A percentile compares a stretch with the other conserved stretches of the same genome.
phyloP scores from a whole-genome alignment of 345 rosid species.

The Mallotus nudiflorus region DNA sequence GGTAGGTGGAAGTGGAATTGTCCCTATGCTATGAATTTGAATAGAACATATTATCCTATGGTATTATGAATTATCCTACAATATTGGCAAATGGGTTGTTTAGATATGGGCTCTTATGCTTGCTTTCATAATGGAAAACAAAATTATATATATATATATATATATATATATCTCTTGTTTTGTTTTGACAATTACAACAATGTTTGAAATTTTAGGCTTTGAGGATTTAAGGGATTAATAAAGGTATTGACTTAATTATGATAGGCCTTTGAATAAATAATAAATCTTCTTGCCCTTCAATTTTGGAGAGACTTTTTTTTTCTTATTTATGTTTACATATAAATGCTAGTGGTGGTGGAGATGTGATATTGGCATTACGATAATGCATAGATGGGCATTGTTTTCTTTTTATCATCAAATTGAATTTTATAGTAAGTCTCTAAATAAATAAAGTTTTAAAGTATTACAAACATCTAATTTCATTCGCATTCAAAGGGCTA shows the following conservation, averaged over 20 bases:
- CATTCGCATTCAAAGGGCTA: too few species aligned
- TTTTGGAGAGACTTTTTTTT: slow-evolving; percentile 5
- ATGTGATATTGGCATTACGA: not conserved
- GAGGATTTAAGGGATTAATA: slow-evolving; percentile 6
- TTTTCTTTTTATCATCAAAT: not conserved
- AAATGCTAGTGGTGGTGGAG: not conserved
- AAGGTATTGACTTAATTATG: slow-evolving; percentile 16
- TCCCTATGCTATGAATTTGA: slow-evolving; percentile 31
- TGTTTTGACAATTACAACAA: not conserved
- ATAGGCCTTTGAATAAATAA: not conserved
- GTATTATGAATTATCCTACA: slow-evolving; percentile 36
- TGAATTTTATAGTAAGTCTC: not conserved
- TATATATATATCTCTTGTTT: not conserved
- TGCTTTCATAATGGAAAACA: slow-evolving; percentile 35
- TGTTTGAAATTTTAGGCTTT: not conserved
- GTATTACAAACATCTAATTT: too few species aligned
- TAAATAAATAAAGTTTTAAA: too few species aligned
- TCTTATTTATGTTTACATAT: not conserved
- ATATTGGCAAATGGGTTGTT: slow-evolving; percentile 28
- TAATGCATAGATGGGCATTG: not conserved
- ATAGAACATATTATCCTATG: slow-evolving; percentile 22
- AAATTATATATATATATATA: slow-evolving; percentile 9
- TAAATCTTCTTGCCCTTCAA: slow-evolving; percentile 7
- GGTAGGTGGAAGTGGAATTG: slow-evolving; percentile 14
- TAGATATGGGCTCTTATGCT: slow-evolving; percentile 21